These are phyloP conservation scores for Cytospora leucostoma DNA, from an alignment of 2,329 filamentous ascomycete genomes.

Conservation along the genomic window DNA sequence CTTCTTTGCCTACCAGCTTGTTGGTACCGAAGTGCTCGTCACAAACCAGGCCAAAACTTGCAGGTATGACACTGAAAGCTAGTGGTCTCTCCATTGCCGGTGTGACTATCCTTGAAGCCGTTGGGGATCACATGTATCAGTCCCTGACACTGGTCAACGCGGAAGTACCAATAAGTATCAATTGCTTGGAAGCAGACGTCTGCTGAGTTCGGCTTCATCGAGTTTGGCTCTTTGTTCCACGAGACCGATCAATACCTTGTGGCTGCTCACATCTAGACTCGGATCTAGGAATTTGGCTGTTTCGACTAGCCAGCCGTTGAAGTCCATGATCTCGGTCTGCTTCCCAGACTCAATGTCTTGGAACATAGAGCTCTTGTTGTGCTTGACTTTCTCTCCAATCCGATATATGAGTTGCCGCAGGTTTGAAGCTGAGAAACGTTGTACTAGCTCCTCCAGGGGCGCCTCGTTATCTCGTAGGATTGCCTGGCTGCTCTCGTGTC, in stretches of 20 bases:
- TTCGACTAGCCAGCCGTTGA: slow-evolving; percentile 58
- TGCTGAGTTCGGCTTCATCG: slow-evolving; percentile 24
- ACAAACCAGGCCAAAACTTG: slow-evolving; percentile 7
- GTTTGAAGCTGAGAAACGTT: slow-evolving; percentile 46
- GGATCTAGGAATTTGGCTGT: slow-evolving; percentile 31
- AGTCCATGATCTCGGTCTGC: slow-evolving; percentile 57
- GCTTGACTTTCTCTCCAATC: slow-evolving; percentile 49
- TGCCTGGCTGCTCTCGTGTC: slow-evolving; percentile 51
- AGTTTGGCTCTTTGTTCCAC: slow-evolving; percentile 30
- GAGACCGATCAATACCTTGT: slow-evolving; percentile 31
- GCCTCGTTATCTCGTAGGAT: slow-evolving; percentile 38
- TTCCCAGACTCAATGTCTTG: slow-evolving; percentile 57
- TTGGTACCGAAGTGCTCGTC: slow-evolving; percentile 19
- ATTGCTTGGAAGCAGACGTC: slow-evolving; percentile 24
- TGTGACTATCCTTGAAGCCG: slow-evolving; percentile 9
- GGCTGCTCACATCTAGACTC: slow-evolving; percentile 27
- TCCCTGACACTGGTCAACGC: slow-evolving; percentile 1
- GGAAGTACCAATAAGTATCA: slow-evolving; percentile 10
- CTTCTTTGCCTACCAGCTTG: neutral
- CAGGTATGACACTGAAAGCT: slow-evolving; percentile 8
- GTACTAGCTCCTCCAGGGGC: slow-evolving; percentile 30
- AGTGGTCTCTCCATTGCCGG: slow-evolving; percentile 9
- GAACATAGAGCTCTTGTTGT: slow-evolving; percentile 64
- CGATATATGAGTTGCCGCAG: slow-evolving; percentile 50
- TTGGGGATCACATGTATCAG: slow-evolving; percentile 4